Evolutionary conservation across 129 eudicot species (phyloP), one percentile per base, ranked within the genome.

Genomic region (Smallanthus sonchifolius): DNA sequence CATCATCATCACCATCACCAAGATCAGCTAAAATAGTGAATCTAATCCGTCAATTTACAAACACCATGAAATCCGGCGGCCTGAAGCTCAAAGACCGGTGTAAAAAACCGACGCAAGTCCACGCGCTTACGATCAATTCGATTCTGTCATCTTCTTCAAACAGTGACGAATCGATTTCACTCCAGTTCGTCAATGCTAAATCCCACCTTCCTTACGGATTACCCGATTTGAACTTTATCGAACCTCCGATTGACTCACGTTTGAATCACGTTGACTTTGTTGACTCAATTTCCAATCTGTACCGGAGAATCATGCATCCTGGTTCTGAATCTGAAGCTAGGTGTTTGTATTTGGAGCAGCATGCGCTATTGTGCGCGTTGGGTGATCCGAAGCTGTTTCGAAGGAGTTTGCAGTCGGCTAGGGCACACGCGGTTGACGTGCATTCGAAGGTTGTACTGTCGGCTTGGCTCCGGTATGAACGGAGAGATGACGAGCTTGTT

Each of bases 401-500:
- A n/a, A 77, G 89, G 48, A 81, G 96, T 30, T 85, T 89, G 11
- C 91, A 86, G 40, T 82, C 83, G 13, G 96, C 91, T 10, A 72
- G 96, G 4, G 85, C 80, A 40, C 86, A 82, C 57, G 91, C 96
- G 9, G 75, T 71, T 30, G 89, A 84, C 40, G 78, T 81, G 17
- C 87, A 86, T 52, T 82, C 83, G 0, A 86, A 84, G 80, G 91
- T 84, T 19, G 87, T 89, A 4, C 64, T 89, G 20, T 82, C 91
- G 7, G 81, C 91, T 32, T 89, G 96, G 96, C 70, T 89, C 47
- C 47, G 89, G 69, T 89, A 70, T 37, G 96, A 89, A 75, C 78
- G 96, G 77, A 82, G 91, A 60, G 96, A 89, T 14, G 91, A 84
- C n/a, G 96, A 89, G 56, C 87, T 88, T 76, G 84, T 81, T 32